Evolutionary conservation across 2,329 filamentous ascomycete genomes (phyloP).

Genomic region (Esteya vermicola): DNA sequence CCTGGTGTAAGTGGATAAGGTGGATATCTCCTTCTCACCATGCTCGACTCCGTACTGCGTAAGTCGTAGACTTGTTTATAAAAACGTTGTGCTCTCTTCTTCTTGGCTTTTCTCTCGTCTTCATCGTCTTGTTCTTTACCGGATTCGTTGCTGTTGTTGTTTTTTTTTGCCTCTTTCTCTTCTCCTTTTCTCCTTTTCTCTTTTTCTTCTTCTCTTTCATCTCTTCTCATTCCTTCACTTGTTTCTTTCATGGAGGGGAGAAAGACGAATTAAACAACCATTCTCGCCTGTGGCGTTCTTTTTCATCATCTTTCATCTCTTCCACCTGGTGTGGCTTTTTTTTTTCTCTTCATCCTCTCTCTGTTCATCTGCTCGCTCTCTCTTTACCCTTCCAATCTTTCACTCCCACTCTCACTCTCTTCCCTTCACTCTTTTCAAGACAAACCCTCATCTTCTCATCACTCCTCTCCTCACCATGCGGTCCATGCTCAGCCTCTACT

Average conservation of each 20-base stretch:
- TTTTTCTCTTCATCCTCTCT: conserved; percentile 1
- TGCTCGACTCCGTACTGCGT: too few relatives aligned
- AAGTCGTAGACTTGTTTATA: too few relatives aligned
- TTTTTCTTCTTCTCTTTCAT: not conserved
- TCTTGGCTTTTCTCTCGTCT: not conserved
- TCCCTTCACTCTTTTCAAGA: conserved; percentile 2
- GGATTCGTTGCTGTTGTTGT: not conserved
- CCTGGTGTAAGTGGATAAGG: not conserved
- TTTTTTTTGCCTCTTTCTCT: not conserved
- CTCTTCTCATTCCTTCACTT: not conserved
- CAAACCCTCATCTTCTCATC: not conserved
- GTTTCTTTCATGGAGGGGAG: not conserved
- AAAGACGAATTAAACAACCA: not conserved
- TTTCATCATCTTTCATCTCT: conserved; percentile 2
- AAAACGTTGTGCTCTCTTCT: not conserved
- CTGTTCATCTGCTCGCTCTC: not conserved
- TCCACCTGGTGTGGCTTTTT: conserved; percentile 15
- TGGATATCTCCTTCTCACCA: too few relatives aligned
- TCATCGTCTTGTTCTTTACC: not conserved
- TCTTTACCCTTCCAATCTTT: too few relatives aligned
- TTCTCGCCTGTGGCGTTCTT: conserved; percentile 3
- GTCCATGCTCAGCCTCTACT: conserved; percentile 13
- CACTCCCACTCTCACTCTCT: not conserved
- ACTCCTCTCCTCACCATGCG: conserved; percentile 14
- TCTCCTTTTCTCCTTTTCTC: not conserved